These are phyloP conservation scores for Pythium vanterpoolii DNA, from an alignment of 352 stramenopile species.

Conservation along the genomic window DNA sequence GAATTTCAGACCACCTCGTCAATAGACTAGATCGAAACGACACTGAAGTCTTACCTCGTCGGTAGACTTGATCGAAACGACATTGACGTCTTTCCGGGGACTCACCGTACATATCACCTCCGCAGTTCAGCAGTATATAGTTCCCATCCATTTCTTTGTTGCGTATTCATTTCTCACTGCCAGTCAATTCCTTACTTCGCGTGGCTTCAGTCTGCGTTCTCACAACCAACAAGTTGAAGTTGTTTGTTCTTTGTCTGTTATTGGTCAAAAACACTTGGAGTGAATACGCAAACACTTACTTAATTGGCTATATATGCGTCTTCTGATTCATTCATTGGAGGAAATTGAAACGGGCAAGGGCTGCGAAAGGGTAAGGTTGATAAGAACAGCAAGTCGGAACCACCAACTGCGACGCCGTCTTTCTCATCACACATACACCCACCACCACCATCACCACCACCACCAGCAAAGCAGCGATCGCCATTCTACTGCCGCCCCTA, in stretches of 20 bases:
- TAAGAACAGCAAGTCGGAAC: constrained; percentile 31
- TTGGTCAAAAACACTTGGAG: constrained; percentile 28
- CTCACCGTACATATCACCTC: neutral
- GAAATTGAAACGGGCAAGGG: neutral
- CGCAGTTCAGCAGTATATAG: no score
- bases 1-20: neutral
- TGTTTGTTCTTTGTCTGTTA: constrained; percentile 2
- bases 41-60: no score
- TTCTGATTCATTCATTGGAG: neutral
- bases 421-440: neutral
- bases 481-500: neutral
- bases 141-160: neutral
- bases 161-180: neutral
- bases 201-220: constrained; percentile 9
- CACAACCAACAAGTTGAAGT: constrained; percentile 41
- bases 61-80: no score
- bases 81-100: no score
- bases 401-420: constrained; percentile 14
- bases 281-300: neutral
- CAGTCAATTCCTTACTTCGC: neutral
- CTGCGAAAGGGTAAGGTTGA: constrained; percentile 16
- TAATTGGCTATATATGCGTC: no score
- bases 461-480: neutral
- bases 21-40: no score
- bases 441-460: constrained; percentile 8